These are phyloP conservation scores for Coprinellus micaceus DNA, from an alignment of 768 basidiomycete genomes.

Conservation along the genomic window DNA sequence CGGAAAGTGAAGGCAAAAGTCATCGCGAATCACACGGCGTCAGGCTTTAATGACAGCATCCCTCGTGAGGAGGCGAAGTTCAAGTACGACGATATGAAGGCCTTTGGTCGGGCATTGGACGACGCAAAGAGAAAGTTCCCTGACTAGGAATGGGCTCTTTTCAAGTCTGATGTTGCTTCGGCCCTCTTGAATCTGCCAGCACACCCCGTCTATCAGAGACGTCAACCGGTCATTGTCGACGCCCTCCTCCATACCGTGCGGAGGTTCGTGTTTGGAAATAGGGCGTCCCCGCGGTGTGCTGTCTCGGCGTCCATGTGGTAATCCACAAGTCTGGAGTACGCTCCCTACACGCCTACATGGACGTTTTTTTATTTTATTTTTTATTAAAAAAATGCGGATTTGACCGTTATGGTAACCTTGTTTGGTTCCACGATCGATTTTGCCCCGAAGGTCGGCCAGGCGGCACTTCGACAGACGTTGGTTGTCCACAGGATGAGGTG, in stretches of 20 bases:
- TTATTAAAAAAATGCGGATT: too few species aligned
- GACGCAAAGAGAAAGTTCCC: not conserved
- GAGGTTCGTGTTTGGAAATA: constrained; percentile 23
- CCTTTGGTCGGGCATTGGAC: not conserved
- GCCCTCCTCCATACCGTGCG: constrained; percentile 21
- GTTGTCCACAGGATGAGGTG: too few species aligned
- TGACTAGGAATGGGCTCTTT: constrained; percentile 14
- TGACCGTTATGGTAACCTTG: too few species aligned
- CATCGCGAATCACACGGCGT: constrained; percentile 20
- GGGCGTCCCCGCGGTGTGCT: constrained; percentile 18
- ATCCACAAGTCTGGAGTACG: too few species aligned
- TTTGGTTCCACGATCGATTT: too few species aligned
- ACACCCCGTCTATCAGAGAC: constrained; percentile 30
- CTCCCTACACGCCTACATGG: too few species aligned
- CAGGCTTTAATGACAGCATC: constrained; percentile 13
- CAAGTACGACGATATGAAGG: constrained; percentile 6
- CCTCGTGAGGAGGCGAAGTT: constrained; percentile 5
- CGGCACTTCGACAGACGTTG: too few species aligned
- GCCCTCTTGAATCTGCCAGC: constrained; percentile 29
- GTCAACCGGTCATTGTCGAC: constrained; percentile 22
- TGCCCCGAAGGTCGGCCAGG: too few species aligned
- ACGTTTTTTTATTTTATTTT: too few species aligned
- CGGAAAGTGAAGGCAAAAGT: constrained; percentile 18
- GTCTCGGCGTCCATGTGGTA: constrained; percentile 24
- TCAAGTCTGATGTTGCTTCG: constrained; percentile 25